Evolutionary conservation across 192 early-diverging fungal species (phyloP), one percentile per base, ranked within the genome.

Genomic region (Haplosporangium gracile): DNA sequence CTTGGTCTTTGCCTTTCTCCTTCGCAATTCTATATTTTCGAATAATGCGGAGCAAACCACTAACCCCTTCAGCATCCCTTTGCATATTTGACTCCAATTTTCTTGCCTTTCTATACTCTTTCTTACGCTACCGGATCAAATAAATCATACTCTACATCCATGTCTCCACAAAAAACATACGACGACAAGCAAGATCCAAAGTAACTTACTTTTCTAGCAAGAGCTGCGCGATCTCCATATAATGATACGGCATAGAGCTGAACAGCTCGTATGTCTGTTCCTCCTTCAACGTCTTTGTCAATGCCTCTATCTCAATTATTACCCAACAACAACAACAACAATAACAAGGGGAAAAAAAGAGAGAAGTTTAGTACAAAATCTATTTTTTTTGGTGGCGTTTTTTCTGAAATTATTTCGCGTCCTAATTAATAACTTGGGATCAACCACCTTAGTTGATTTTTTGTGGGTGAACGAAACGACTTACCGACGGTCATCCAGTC

Each of bases 181-280:
- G 36, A 36, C 36, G 36, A 36, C 36, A 36, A 2, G 36, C 2
- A 36, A 36, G 36, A 36, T 36, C 36, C 36, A 36, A 36, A 36
- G 36, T 45, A 36, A 73, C 77, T 84, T 90, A 96, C 96, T 91
- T 86, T n/a, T 94, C 93, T 18, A 97, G 84, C 36, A 99, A 85
- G 42, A 96, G 85, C 68, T 95, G 93, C 0, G 97, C 93, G 6
- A 96, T 94, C 81, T 97, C 97, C 89, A 97, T 91, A 88, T 93
- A 97, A 75, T 93, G 93, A 73, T 91, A 94, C 15, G 97, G 97
- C 32, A 99, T 82, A 39, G 82, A 72, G 74, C 94, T 92, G 83
- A 98, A 98, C 72, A 15, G 49, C 20, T 88, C 81, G 2, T 85
- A 40, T 3, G 88, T 77, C 78, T 94, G 94, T 82, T 99, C 97